Conservation (phyloP, 1,139 yeast genomes). For the Groenewaldozyma auringiensis region DNA sequence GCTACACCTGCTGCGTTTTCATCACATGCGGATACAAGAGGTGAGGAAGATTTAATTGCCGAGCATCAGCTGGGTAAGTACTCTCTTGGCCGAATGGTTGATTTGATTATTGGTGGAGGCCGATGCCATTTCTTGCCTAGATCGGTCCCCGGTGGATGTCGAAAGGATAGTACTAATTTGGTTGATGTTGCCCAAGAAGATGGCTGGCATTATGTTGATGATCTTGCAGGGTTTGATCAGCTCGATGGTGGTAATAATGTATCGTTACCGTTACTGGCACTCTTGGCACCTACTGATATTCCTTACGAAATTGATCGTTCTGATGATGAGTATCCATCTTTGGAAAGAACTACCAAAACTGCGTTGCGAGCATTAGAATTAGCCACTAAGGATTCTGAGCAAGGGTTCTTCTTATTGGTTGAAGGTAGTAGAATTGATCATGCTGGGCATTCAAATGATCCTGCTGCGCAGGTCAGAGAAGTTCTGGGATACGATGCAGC, state of each 20-base stretch:
- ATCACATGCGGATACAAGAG: constrained; percentile 63
- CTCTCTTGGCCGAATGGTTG: constrained; percentile 67
- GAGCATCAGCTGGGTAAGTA: constrained; percentile 70
- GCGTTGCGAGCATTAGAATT: constrained; percentile 58
- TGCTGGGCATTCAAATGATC: constrained; percentile 85
- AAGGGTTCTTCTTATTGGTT: constrained; percentile 72
- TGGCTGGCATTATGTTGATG: constrained; percentile 64
- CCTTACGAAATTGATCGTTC: constrained; percentile 76
- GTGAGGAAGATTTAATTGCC: constrained; percentile 77
- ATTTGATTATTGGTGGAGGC: constrained; percentile 84
- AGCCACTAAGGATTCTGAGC: constrained; percentile 59
- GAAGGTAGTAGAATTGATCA: constrained; percentile 91
- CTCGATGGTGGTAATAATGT: constrained; percentile 52
- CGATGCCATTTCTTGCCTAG: constrained; percentile 58
- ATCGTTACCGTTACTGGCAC: constrained; percentile 60
- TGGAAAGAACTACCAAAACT: constrained; percentile 63
- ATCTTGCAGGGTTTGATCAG: constrained; percentile 48
- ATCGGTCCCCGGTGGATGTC: constrained; percentile 53
- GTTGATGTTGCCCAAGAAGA: constrained; percentile 48
- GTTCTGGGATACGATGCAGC: constrained; percentile 72
- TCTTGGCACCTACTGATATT: constrained; percentile 63
- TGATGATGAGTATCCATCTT: constrained; percentile 51
- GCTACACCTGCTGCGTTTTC: constrained; percentile 90
- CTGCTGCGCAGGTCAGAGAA: constrained; percentile 78
- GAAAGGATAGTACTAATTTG: constrained; percentile 58